Percentiles rank a stretch among this genome's conserved stretches.
These are phyloP conservation scores for Colletotrichum acutatum DNA, from an alignment of 2,329 filamentous ascomycete species.

Conservation along the genomic window DNA sequence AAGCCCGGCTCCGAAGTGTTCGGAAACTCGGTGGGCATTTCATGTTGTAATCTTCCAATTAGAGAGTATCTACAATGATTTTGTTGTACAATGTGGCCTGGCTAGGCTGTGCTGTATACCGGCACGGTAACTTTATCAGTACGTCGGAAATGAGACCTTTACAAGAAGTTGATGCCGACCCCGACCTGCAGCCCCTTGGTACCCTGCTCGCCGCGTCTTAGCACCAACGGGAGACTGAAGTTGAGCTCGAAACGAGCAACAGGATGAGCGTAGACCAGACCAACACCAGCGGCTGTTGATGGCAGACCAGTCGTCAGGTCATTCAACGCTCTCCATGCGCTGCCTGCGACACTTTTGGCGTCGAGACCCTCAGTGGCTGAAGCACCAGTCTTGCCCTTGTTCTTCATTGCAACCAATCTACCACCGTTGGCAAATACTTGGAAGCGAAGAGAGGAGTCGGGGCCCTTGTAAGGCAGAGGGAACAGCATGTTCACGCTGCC, in stretches of 20 bases:
- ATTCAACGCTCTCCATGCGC: conserved; percentile 70
- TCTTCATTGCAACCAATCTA: conserved; percentile 80
- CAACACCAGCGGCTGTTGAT: conserved; percentile 86
- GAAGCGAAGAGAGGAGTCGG: conserved; percentile 85
- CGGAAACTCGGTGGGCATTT: not conserved
- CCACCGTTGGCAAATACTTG: conserved; percentile 95
- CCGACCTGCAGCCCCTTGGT: conserved; percentile 94
- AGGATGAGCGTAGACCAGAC: conserved; percentile 94
- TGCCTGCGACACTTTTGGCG: conserved; percentile 59
- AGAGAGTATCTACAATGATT: not conserved
- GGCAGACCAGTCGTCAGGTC: conserved; percentile 82
- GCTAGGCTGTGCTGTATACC: not conserved
- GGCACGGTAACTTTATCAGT: not conserved
- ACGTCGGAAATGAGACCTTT: conserved; percentile 42
- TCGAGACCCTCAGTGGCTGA: conserved; percentile 47
- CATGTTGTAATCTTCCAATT: not conserved
- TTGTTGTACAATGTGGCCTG: conserved; percentile 9
- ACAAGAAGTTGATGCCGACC: conserved; percentile 97
- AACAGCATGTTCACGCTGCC: conserved; percentile 87
- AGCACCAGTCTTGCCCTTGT: conserved; percentile 60
- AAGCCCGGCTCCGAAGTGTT: not conserved
- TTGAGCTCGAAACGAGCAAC: conserved; percentile 96
- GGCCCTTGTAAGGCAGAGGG: conserved; percentile 83
- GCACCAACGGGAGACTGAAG: conserved; percentile 86
- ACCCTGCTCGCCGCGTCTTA: conserved; percentile 84